Base-by-base conservation (phyloP, 805 yeast species). In the Candida morakotiae region DNA sequence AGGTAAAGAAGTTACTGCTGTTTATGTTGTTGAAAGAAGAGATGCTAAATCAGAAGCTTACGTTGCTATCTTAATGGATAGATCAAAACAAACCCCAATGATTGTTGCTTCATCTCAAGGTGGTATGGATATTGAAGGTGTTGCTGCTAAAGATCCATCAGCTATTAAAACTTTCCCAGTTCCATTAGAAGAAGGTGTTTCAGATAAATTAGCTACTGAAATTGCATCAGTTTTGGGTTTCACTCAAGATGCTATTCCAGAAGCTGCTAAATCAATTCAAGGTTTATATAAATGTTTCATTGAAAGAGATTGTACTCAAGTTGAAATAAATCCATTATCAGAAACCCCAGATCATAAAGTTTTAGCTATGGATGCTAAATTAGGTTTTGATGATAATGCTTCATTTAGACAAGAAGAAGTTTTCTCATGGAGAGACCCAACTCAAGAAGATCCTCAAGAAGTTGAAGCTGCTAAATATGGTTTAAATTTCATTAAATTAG, bases 71-170 rank as follows among this genome's bases (percentile, higher is more conserved):
- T 75, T 93, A 52, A 78, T 89, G 84, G 98, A 93, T 75, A 87
- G 99, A 73, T 77, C 81, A 51, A 77, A 83, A 49, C 95, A 89
- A 69, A 72, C 77, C 51, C 96, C 98, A 43, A 74, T 93, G 69
- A 85, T 93, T 58, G 96, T 93, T 47, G 96, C 96, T 35, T 88
- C 97, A 23, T 73, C 94, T 46, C 93, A 93, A 71, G 99, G 99
- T 73, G 99, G 99, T 74, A 89, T 93, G 95, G 96, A 93, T 71
- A 93, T 93, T 58, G 99, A 93, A 75, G 96, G 95, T 63, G 98
- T 93, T 52, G 99, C 98, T 44, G 82, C 81, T 51, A 79, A 75
- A 53, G 82, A 78, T 64, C 99, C 99, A 38, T 79, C 77, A 40
- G 95, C 95, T 51, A 93, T 93, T 71, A 83, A 87, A 70, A 81